Evolutionary conservation across 2,329 filamentous ascomycete species (phyloP), one percentile per base, ranked within the genome.

Genomic region (Aspergillus pseudoviridinutans): DNA sequence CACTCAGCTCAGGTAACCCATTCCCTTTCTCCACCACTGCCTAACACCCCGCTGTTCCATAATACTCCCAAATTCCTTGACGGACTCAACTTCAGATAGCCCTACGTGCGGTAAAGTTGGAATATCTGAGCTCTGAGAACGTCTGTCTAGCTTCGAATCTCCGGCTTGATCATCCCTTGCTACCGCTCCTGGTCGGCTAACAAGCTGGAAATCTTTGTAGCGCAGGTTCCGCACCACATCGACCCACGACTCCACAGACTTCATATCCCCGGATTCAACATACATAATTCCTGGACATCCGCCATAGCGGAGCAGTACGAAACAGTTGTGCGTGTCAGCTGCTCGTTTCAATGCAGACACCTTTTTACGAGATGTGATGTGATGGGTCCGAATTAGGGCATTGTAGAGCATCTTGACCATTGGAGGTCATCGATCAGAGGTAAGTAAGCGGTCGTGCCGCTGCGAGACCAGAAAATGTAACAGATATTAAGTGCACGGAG

Each of bases 301-400:
- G 10, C 89, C 88, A 60, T 82, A 86, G 27, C 88, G 83, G 1
- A 91, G 76, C 3, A 92, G 76, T 1, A 88, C 84, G 62, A 83
- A 87, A 52, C 87, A 82, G 56, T 85, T 76, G 62, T 83, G 78
- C 50, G 82, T 78, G 32, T 83, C 79, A 6, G 87, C 85, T 3
- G 84, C 82, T 2, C 86, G 85, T 71, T 88, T 87, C 24, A 92
- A 79, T 56, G 79, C 79, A 27, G 79, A 76, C 49, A 87, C 80
- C 68, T 92, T 92, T 70, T 91, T 91, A 62, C 88, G 86, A 0
- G 87, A 91, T 3, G 88, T 92, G 68, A 92, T 91, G 71, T 92
- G 89, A 65, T 92, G 89, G 0, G 89, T 92, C 53, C 88, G 84
- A 59, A 92, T 90, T 49, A 92, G 77, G 29, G 87, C 83, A 68